Percentiles rank a stretch among this genome's conserved stretches.
Conservation (phyloP, 1,284 basidiomycete species). For the Filobasidium uniguttulatum region DNA sequence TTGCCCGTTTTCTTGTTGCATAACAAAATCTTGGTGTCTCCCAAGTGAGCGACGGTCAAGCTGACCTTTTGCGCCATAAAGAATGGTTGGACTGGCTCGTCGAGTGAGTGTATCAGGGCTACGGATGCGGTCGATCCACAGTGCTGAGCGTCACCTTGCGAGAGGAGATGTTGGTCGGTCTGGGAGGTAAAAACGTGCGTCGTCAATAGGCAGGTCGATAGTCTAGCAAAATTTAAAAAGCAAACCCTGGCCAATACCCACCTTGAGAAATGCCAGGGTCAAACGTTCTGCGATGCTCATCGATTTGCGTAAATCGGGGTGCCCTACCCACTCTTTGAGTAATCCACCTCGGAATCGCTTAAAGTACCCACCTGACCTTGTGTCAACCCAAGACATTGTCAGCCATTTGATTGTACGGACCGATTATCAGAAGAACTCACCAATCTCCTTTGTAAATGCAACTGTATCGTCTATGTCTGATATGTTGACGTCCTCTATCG, state of each 20-base stretch:
- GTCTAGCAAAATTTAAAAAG: too few relatives aligned
- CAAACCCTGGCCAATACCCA: constrained; percentile 31
- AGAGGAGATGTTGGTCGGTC: constrained; percentile 51
- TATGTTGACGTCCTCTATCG: constrained; percentile 61
- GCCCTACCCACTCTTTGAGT: constrained; percentile 37
- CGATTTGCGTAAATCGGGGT: constrained; percentile 36
- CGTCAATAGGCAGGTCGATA: constrained; percentile 5
- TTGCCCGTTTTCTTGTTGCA: constrained; percentile 59
- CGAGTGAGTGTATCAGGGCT: constrained; percentile 70
- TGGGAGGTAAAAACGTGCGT: too few relatives aligned
- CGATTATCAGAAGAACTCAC: constrained; percentile 31
- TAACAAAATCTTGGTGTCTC: constrained; percentile 77
- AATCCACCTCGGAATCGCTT: constrained; percentile 69
- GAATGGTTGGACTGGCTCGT: constrained; percentile 61
- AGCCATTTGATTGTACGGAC: too few relatives aligned
- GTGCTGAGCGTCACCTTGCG: constrained; percentile 42
- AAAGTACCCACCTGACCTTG: constrained; percentile 56
- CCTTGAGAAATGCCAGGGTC: constrained; percentile 73
- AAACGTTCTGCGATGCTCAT: constrained; percentile 71
- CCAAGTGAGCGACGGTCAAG: constrained; percentile 81
- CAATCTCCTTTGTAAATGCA: constrained; percentile 57
- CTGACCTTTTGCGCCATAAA: constrained; percentile 56
- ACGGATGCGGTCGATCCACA: constrained; percentile 81
- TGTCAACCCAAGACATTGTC: neutral
- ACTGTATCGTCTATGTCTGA: constrained; percentile 58